Conservation (phyloP, 2,329 filamentous ascomycete genomes). For the Conoideocrella luteorostrata region DNA sequence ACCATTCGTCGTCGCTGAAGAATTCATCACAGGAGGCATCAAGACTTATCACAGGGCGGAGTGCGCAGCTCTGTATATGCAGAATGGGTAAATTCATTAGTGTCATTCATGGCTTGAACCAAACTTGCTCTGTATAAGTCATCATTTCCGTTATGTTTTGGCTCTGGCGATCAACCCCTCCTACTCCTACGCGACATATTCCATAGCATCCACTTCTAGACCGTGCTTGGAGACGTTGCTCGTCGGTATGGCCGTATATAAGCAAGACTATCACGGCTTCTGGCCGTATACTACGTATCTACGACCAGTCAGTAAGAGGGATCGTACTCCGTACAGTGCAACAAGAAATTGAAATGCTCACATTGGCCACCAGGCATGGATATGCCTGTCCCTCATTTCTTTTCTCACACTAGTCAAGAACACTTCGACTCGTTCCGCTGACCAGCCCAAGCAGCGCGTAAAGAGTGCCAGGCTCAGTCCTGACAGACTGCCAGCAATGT, state of each 20-base stretch:
- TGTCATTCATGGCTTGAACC: too few relatives aligned
- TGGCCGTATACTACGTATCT: constrained; percentile 5
- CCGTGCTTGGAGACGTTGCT: not conserved
- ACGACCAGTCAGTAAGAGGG: not conserved
- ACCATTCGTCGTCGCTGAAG: too few relatives aligned
- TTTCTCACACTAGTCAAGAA: constrained; percentile 26
- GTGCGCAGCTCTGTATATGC: too few relatives aligned
- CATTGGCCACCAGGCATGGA: constrained; percentile 34
- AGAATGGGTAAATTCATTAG: too few relatives aligned
- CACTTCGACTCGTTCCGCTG: constrained; percentile 22
- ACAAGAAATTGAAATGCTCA: constrained; percentile 10
- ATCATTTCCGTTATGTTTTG: too few relatives aligned
- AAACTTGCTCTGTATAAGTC: too few relatives aligned
- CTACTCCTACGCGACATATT: too few relatives aligned
- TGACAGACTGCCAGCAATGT: constrained; percentile 26
- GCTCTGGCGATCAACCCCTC: too few relatives aligned
- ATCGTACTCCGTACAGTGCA: not conserved
- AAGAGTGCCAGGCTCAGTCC: constrained; percentile 32
- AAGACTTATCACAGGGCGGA: too few relatives aligned
- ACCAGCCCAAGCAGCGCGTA: constrained; percentile 31
- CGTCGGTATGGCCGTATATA: not conserved
- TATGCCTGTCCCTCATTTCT: constrained; percentile 26
- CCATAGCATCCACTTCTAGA: too few relatives aligned
- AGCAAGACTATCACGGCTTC: not conserved
- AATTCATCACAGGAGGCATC: too few relatives aligned